Conservation (phyloP, 257 asterid species). For the Paraleonurus japonicus region DNA sequence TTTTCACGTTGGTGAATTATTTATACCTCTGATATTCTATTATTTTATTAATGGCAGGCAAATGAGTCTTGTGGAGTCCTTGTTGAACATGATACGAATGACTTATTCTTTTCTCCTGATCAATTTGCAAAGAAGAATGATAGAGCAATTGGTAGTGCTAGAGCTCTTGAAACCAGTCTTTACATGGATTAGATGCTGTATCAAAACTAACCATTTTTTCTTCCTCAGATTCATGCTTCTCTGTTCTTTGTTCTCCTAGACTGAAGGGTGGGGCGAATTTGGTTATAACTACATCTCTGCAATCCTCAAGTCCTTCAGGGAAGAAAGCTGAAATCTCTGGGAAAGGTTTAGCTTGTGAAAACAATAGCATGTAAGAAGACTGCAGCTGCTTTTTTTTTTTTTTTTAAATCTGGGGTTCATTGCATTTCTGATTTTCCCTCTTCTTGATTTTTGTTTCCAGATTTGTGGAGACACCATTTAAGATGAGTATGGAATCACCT, state of each 20-base stretch:
- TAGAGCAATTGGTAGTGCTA: constrained; percentile 42
- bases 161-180: constrained; percentile 38
- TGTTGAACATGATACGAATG: constrained; percentile 53
- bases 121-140: constrained; percentile 44
- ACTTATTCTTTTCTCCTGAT: constrained; percentile 62
- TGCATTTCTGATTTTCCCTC: constrained; percentile 8
- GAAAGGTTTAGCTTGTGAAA: constrained; percentile 49
- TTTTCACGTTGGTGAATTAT: constrained; percentile 10
- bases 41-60: constrained; percentile 43
- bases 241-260: constrained; percentile 71
- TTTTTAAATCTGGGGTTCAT: neutral
- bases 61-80: constrained; percentile 49
- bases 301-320: constrained; percentile 45
- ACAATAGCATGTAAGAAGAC: constrained; percentile 61
- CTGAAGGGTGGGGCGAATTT: constrained; percentile 55
- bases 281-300: constrained; percentile 47
- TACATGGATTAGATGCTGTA: constrained; percentile 44
- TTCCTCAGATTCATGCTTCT: constrained; percentile 52
- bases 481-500: constrained; percentile 85
- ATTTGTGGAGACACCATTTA: constrained; percentile 75
- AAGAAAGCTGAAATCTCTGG: constrained; percentile 54
- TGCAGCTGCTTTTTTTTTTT: neutral
- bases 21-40: constrained; percentile 10
- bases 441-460: constrained; percentile 32
- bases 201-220: constrained; percentile 42